phyloP scores from a whole-genome alignment of 2,329 filamentous ascomycete genomes.

The Alternaria tenuissima region DNA sequence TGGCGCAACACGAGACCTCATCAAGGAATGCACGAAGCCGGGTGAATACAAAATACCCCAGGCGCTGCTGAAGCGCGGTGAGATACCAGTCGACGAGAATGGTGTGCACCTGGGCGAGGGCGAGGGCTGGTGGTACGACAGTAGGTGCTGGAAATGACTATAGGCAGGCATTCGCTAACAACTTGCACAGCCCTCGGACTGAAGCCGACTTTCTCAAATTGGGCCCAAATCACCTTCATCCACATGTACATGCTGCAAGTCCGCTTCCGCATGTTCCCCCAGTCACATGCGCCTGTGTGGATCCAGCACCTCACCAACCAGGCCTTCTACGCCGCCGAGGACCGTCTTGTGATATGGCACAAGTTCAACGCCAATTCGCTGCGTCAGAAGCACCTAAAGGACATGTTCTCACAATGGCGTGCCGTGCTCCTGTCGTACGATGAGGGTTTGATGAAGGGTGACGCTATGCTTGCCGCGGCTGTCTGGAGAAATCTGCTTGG shows the following conservation, averaged over 20 bases:
- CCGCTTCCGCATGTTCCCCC: conserved; percentile 80
- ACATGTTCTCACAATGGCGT: conserved; percentile 92
- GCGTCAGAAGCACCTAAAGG: conserved; percentile 74
- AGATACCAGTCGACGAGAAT: conserved; percentile 74
- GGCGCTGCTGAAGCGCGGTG: conserved; percentile 69
- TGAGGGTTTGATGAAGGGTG: conserved; percentile 78
- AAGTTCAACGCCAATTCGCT: conserved; percentile 65
- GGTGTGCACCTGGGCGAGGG: conserved; percentile 84
- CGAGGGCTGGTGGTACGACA: conserved; percentile 80
- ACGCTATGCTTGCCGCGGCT: conserved; percentile 79
- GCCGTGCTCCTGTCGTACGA: conserved; percentile 85
- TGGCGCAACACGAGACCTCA: conserved; percentile 78
- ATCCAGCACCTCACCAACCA: conserved; percentile 93
- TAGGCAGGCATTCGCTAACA: conserved; percentile 19
- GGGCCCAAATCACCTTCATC: conserved; percentile 95
- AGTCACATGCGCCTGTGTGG: conserved; percentile 74
- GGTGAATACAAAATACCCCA: conserved; percentile 81
- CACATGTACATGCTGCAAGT: conserved; percentile 93
- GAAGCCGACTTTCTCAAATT: conserved; percentile 88
- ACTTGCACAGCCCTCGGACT: conserved; percentile 73
- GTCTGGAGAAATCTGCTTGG: conserved; percentile 96
- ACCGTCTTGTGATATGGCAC: conserved; percentile 82
- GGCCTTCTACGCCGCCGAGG: conserved; percentile 90
- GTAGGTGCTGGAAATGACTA: conserved; percentile 58
- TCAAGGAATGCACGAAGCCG: conserved; percentile 75